Evolutionary conservation across 2,329 filamentous ascomycete species (phyloP).

Genomic region (Penicillium concentricum): DNA sequence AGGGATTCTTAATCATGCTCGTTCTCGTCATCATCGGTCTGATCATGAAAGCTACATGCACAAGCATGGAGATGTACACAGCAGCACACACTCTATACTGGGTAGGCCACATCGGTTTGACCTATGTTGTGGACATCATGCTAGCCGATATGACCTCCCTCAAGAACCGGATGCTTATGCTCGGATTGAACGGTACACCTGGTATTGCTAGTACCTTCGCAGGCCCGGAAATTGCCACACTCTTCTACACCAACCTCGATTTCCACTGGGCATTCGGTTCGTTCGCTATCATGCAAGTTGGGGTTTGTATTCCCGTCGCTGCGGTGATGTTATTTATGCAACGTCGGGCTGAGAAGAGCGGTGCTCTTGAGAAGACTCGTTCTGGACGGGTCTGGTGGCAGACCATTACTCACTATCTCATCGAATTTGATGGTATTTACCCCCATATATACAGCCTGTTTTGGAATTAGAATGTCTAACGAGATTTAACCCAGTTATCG

Average conservation of each 20-base stretch:
- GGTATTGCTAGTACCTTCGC: slow-evolving; percentile 57
- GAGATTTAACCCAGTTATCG: neutral
- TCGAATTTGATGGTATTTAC: slow-evolving; percentile 24
- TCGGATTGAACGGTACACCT: slow-evolving; percentile 58
- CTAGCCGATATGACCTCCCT: slow-evolving; percentile 63
- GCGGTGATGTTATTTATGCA: slow-evolving; percentile 55
- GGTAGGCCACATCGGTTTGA: slow-evolving; percentile 55
- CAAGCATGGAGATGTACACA: slow-evolving; percentile 9
- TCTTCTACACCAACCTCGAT: slow-evolving; percentile 51
- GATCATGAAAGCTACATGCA: slow-evolving; percentile 11
- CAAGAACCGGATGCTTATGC: slow-evolving; percentile 59
- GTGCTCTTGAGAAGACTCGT: slow-evolving; percentile 12
- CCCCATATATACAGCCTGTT: neutral
- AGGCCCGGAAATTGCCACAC: slow-evolving; percentile 51
- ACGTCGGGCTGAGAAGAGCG: slow-evolving; percentile 51
- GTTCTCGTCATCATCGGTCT: slow-evolving; percentile 4
- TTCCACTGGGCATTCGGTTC: slow-evolving; percentile 65
- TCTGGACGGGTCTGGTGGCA: slow-evolving; percentile 17
- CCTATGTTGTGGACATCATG: slow-evolving; percentile 58
- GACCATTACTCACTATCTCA: slow-evolving; percentile 19
- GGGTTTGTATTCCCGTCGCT: slow-evolving; percentile 55
- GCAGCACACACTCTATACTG: slow-evolving; percentile 42
- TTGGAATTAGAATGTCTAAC: neutral
- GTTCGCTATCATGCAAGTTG: slow-evolving; percentile 55
- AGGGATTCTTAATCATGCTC: slow-evolving; percentile 10